Conservation (phyloP, 2,329 filamentous ascomycete species). For the Aureobasidium sp. region DNA sequence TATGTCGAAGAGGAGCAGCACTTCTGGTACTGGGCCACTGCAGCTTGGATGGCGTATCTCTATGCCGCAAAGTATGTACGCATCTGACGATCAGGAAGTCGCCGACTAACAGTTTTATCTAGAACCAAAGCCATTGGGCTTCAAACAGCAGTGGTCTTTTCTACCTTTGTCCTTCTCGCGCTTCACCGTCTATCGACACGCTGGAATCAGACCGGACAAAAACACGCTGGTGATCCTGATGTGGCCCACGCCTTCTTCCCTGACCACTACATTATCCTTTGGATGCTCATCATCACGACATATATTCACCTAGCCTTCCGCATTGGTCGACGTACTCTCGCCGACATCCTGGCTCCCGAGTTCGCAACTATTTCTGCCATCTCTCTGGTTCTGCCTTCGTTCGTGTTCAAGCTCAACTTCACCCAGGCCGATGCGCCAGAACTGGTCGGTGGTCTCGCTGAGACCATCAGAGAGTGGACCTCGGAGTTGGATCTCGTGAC, state of each 20-base stretch:
- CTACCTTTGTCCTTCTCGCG: constrained; percentile 38
- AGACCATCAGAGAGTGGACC: constrained; percentile 21
- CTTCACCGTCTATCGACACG: constrained; percentile 59
- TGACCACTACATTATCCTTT: constrained; percentile 58
- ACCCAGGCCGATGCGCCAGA: constrained; percentile 83
- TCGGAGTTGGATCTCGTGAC: constrained; percentile 24
- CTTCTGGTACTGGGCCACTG: constrained; percentile 91
- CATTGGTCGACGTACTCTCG: constrained; percentile 28
- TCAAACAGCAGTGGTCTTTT: background rate
- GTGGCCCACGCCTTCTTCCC: constrained; percentile 66
- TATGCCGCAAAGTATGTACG: constrained; percentile 1
- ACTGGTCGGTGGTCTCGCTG: constrained; percentile 40
- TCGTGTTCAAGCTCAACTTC: constrained; percentile 85
- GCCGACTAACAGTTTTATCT: background rate
- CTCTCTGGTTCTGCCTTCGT: constrained; percentile 45
- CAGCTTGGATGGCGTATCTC: constrained; percentile 49
- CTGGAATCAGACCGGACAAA: constrained; percentile 98
- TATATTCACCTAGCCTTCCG: constrained; percentile 53
- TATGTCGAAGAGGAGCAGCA: constrained; percentile 98
- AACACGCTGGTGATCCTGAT: constrained; percentile 83
- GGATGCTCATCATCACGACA: constrained; percentile 59
- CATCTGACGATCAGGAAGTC: background rate
- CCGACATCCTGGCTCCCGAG: constrained; percentile 21
- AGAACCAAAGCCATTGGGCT: background rate
- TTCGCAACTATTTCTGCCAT: constrained; percentile 28